These are phyloP conservation scores for Trametes hirsuta DNA, from an alignment of 1,284 basidiomycete genomes.

Conservation along the genomic window DNA sequence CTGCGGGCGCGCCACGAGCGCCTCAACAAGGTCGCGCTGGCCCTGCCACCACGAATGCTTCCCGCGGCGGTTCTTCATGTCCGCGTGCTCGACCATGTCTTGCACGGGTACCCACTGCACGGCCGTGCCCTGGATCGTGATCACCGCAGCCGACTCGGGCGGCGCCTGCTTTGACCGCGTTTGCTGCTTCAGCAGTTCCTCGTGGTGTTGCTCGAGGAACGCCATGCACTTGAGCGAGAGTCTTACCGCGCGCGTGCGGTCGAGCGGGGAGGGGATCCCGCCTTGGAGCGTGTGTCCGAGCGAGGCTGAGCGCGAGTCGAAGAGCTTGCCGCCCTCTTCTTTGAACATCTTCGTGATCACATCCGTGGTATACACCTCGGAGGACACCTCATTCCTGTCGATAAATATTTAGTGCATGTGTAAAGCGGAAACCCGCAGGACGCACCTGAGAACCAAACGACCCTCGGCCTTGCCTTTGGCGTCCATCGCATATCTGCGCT, in stretches of 20 bases:
- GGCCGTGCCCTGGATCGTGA: slow-evolving; percentile 84
- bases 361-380: slow-evolving; percentile 89
- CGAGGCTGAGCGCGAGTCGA: slow-evolving; percentile 92
- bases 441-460: slow-evolving; percentile 86
- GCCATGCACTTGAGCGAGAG: slow-evolving; percentile 92
- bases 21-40: slow-evolving; percentile 73
- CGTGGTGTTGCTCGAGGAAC: slow-evolving; percentile 88
- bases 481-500: slow-evolving; percentile 85
- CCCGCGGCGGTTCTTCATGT: slow-evolving; percentile 89
- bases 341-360: slow-evolving; percentile 93
- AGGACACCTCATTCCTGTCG: slow-evolving; percentile 83
- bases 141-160: slow-evolving; percentile 82
- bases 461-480: slow-evolving; percentile 91
- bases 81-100: slow-evolving; percentile 85
- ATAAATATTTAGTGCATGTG: neutral
- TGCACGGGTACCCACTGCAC: slow-evolving; percentile 84
- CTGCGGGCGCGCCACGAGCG: slow-evolving; percentile 65
- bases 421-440: neutral
- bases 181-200: slow-evolving; percentile 48
- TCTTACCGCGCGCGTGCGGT: slow-evolving; percentile 90
- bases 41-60: slow-evolving; percentile 83
- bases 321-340: slow-evolving; percentile 90
- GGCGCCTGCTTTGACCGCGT: slow-evolving; percentile 54
- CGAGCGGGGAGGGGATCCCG: slow-evolving; percentile 91
- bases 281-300: slow-evolving; percentile 98